Evolutionary conservation across 202 grass and related monocot species (phyloP).

Genomic region (Elaeis oleifera): DNA sequence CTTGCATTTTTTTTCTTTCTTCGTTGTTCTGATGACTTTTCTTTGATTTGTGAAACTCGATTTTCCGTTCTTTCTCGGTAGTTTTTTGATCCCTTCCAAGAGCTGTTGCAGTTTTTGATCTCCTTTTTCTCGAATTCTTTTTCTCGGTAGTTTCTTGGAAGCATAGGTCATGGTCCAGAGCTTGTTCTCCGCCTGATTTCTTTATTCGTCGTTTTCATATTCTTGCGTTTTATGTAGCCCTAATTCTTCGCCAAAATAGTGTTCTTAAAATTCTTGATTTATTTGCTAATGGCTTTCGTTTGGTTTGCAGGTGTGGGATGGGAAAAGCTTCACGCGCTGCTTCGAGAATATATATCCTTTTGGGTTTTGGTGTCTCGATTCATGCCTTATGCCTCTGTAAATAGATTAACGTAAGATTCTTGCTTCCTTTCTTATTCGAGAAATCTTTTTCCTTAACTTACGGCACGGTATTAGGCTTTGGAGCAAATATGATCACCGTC

Average conservation of each 20-base stretch:
- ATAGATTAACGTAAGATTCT: not conserved
- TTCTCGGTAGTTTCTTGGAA: no score
- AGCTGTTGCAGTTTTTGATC: no score
- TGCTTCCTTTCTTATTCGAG: not conserved
- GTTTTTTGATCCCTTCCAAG: no score
- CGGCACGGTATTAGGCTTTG: slow-evolving; percentile 57
- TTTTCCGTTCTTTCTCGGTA: no score
- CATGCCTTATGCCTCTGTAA: not conserved
- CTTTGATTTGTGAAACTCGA: no score
- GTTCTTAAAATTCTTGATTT: not conserved
- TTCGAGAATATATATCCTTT: slow-evolving; percentile 94
- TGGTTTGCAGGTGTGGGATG: slow-evolving; percentile 63
- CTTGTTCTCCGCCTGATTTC: no score
- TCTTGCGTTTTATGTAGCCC: not conserved
- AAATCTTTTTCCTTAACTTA: slow-evolving; percentile 33
- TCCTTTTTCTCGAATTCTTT: no score
- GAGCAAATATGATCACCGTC: slow-evolving; percentile 42
- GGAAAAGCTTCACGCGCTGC: slow-evolving; percentile 49
- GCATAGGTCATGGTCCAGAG: no score
- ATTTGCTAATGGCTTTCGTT: not conserved
- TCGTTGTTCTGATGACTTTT: no score
- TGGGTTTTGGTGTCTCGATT: not conserved
- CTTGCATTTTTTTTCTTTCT: not conserved
- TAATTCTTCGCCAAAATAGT: not conserved
- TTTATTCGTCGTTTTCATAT: not conserved